Conservation (phyloP, 441 rosid genomes). For the Euphorbia celastroides region DNA sequence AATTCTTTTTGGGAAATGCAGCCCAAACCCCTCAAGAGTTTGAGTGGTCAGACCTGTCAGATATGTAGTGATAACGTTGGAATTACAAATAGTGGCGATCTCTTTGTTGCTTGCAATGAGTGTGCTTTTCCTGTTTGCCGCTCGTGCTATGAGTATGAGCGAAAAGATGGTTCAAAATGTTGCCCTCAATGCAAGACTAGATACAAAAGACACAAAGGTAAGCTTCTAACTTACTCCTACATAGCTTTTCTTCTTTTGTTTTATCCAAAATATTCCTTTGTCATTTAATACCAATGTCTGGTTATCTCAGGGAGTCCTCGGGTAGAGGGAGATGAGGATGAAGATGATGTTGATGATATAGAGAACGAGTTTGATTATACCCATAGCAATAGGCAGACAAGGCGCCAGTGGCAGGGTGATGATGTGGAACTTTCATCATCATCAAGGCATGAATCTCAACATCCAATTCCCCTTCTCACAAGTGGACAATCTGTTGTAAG, state of each 20-base stretch:
- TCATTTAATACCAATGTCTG: slow-evolving; percentile 1
- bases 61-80: slow-evolving; percentile 90
- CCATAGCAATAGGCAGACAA: slow-evolving; percentile 51
- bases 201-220: slow-evolving; percentile 79
- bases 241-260: background rate
- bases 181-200: slow-evolving; percentile 98
- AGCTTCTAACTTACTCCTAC: background rate
- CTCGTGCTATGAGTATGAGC: slow-evolving; percentile 91
- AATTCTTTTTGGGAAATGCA: slow-evolving; percentile 35
- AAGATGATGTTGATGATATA: slow-evolving; percentile 88
- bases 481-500: slow-evolving; percentile 81
- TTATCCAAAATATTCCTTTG: background rate
- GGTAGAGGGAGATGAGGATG: slow-evolving; percentile 93
- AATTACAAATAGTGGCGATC: slow-evolving; percentile 47
- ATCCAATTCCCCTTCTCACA: slow-evolving; percentile 86
- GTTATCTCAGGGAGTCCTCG: slow-evolving; percentile 67
- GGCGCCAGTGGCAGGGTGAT: slow-evolving; percentile 75
- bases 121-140: slow-evolving; percentile 97
- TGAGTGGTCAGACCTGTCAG: slow-evolving; percentile 76
- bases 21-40: slow-evolving; percentile 70
- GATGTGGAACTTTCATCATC: slow-evolving; percentile 77
- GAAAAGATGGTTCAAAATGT: slow-evolving; percentile 89
- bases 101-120: slow-evolving; percentile 91
- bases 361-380: slow-evolving; percentile 83
- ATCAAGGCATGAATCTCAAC: slow-evolving; percentile 83